Evolutionary conservation across 345 rosid genomes (phyloP).

Genomic region (Eucalyptus camaldulensis): DNA sequence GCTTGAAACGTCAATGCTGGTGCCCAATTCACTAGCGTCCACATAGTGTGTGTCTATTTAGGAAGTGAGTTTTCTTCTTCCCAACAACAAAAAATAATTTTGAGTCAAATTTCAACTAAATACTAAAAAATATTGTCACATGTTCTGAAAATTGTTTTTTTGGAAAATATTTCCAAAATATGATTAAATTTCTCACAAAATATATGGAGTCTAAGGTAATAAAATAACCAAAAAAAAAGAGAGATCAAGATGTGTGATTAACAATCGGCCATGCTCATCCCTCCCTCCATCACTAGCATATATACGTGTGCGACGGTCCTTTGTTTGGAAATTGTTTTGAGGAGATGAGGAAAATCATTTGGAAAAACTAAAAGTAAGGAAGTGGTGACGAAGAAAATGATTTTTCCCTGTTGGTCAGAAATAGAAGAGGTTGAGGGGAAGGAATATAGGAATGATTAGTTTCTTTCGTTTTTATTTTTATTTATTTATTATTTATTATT

Average conservation of each 20-base stretch:
- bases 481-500: too few species aligned
- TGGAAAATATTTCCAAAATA: not conserved
- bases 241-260: not conserved
- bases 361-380: not conserved
- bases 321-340: not conserved
- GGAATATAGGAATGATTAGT: not conserved
- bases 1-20: accelerated
- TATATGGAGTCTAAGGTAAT: not conserved
- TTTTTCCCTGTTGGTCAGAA: not conserved
- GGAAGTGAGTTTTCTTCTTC: not conserved
- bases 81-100: not conserved
- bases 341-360: not conserved
- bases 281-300: not conserved
- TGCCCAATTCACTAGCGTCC: not conserved
- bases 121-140: not conserved
- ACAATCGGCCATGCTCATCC: not conserved
- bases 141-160: not conserved
- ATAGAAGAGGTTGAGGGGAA: not conserved
- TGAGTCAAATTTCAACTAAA: not conserved
- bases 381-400: not conserved
- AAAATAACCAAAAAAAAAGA: accelerated
- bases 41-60: not conserved
- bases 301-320: not conserved
- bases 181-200: not conserved
- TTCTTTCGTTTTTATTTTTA: not conserved